These are phyloP conservation scores for Neopestalotiopsis clavispora DNA, from an alignment of 2,329 filamentous ascomycete genomes.

Conservation along the genomic window DNA sequence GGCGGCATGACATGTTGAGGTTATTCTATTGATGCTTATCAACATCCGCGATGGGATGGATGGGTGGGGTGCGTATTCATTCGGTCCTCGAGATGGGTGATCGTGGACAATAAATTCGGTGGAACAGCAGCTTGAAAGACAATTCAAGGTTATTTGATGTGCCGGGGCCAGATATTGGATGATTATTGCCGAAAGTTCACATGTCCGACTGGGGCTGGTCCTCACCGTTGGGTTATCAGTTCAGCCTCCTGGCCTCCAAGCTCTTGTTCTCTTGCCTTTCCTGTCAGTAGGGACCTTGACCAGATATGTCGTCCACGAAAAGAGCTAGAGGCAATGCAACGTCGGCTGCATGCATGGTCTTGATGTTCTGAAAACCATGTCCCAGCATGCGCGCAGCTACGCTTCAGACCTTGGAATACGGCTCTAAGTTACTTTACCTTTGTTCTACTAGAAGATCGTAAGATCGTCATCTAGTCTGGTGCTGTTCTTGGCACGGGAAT, in stretches of 20 bases:
- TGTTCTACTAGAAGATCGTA: background rate
- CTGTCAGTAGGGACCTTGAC: background rate
- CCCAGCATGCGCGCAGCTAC: background rate
- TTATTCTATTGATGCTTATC: conserved; percentile 2
- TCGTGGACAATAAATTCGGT: background rate
- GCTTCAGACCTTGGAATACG: background rate
- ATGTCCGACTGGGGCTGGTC: background rate
- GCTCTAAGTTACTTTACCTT: background rate
- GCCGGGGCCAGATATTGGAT: background rate
- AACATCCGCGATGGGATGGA: background rate
- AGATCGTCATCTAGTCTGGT: background rate
- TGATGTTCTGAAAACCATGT: background rate
- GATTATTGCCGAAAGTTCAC: background rate
- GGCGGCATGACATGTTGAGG: background rate
- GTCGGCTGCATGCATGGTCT: background rate
- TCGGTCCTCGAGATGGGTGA: background rate
- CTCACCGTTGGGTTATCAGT: background rate
- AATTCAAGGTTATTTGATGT: conserved; percentile 1
- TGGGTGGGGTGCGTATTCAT: background rate
- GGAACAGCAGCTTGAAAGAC: background rate
- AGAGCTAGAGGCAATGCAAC: background rate
- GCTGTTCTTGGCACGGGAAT: background rate
- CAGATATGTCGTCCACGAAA: background rate
- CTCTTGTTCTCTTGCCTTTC: background rate
- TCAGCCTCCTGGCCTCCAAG: background rate